These are phyloP conservation scores for Capsicum rhomboideum DNA, from an alignment of 257 asterid genomes.

Conservation along the genomic window DNA sequence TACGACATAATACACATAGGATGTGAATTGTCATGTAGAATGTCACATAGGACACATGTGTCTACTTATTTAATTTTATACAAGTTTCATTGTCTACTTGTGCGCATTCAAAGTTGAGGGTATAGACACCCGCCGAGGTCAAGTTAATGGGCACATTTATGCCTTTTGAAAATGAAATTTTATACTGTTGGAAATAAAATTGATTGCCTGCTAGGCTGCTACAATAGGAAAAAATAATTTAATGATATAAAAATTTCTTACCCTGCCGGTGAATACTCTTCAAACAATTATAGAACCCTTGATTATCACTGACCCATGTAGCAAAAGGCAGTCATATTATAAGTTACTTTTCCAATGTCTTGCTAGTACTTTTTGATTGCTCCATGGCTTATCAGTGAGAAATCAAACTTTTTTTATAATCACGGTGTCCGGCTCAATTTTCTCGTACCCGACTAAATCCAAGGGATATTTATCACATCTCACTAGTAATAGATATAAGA, in stretches of 20 bases:
- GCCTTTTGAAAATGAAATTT: background rate
- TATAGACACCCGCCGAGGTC: too few species aligned
- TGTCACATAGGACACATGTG: too few species aligned
- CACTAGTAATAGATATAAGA: too few species aligned
- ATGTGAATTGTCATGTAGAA: too few species aligned
- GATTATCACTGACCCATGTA: background rate
- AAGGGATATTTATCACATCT: too few species aligned
- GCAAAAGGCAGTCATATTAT: background rate
- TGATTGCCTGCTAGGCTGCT: background rate
- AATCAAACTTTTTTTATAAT: background rate
- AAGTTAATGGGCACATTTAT: too few species aligned
- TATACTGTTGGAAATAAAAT: background rate
- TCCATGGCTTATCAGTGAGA: background rate
- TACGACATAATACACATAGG: too few species aligned
- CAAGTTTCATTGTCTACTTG: too few species aligned
- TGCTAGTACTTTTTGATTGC: background rate
- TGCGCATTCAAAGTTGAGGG: too few species aligned
- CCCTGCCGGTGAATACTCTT: background rate
- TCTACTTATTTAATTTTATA: too few species aligned
- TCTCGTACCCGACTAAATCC: too few species aligned
- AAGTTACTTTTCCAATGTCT: background rate
- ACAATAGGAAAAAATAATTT: background rate
- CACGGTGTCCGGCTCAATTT: too few species aligned
- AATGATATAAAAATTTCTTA: background rate
- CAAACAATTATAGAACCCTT: background rate